Percentiles rank a stretch among this genome's conserved stretches.
Evolutionary conservation across 2,329 filamentous ascomycete genomes (phyloP).

Genomic region (Cytospora mali): DNA sequence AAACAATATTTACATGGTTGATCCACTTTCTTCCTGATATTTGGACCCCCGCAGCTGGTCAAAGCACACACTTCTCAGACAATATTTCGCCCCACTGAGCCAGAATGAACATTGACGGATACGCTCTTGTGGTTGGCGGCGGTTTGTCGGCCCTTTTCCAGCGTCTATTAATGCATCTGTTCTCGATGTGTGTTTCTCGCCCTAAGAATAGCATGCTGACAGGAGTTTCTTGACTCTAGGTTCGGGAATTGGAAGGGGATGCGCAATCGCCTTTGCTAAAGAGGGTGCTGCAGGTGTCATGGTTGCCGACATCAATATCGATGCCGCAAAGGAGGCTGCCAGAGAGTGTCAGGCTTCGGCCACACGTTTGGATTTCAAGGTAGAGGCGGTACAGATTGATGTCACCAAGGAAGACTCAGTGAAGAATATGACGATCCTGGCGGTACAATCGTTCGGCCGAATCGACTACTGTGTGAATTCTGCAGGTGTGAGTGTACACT

Average conservation of each 20-base stretch:
- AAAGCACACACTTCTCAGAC: too few species aligned
- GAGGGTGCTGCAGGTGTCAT: slow-evolving; percentile 4
- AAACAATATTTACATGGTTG: too few species aligned
- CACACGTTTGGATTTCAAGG: background rate
- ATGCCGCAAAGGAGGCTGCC: slow-evolving; percentile 1
- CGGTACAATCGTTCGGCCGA: background rate
- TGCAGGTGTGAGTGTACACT: slow-evolving; percentile 1
- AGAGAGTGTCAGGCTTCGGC: background rate
- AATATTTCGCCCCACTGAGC: too few species aligned
- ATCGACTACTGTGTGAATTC: slow-evolving; percentile 7
- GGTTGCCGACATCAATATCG: slow-evolving; percentile 10
- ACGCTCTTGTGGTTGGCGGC: background rate
- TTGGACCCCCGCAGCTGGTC: too few species aligned
- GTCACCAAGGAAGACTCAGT: background rate
- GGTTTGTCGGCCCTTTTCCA: background rate
- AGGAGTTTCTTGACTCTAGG: too few species aligned
- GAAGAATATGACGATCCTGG: background rate
- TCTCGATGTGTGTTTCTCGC: too few species aligned
- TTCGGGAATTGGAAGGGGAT: slow-evolving; percentile 15
- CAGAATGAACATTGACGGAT: background rate
- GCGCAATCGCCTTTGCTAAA: slow-evolving; percentile 6
- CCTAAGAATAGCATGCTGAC: background rate
- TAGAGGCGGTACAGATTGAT: background rate
- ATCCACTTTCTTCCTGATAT: too few species aligned
- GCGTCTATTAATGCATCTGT: too few species aligned